Base-by-base conservation (phyloP, 495 filamentous ascomycete species). In the Talaromyces ruber region DNA sequence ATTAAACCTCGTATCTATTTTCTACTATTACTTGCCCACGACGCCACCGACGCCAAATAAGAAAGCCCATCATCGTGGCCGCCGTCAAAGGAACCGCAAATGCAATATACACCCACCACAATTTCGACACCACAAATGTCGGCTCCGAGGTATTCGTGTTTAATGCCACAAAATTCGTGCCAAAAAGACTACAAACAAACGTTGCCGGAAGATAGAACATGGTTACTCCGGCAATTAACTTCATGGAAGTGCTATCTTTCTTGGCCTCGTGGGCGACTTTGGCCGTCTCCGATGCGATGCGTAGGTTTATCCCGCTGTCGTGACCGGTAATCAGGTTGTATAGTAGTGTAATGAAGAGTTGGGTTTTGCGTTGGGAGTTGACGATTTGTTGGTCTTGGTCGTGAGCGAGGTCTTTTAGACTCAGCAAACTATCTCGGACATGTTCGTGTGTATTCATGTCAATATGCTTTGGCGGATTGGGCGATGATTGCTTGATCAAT, bases 141-240 rank as follows among this genome's bases (percentile, higher is more conserved):
- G 63, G 37, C 21, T 60, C 56, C 14, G 59, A 52, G 1, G 59
- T 28, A 57, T 51, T 64, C 0, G 65, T 66, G 43, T 67, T 58
- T 2, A 67, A 26, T 2, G 63, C 60, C 7, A 67, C 52, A 54
- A 67, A 56, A 34, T 67, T 67, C 5, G 65, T 67, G 24, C 65
- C 63, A 43, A 67, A 67, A 2, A 67, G 29, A 62, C 65, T 67
- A 39, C 66, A 65, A 11, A 73, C 66, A 58, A 76, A 71, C 12
- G 72, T 74, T 12, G 60, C 74, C 59, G 71, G 73, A 56, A 70
- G 70, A 65, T 73, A 77, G 39, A 74, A 59, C 68, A 74, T 71
- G 3, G 74, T 75, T 2, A 77, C 66, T 1, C 66, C 68, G 5
- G 74, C 74, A 52, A 75, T 70, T n/a, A 71, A 73, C 25, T 72